Evolutionary conservation across 257 asterid species (phyloP).

Genomic region (Thymus quinquecostatus): DNA sequence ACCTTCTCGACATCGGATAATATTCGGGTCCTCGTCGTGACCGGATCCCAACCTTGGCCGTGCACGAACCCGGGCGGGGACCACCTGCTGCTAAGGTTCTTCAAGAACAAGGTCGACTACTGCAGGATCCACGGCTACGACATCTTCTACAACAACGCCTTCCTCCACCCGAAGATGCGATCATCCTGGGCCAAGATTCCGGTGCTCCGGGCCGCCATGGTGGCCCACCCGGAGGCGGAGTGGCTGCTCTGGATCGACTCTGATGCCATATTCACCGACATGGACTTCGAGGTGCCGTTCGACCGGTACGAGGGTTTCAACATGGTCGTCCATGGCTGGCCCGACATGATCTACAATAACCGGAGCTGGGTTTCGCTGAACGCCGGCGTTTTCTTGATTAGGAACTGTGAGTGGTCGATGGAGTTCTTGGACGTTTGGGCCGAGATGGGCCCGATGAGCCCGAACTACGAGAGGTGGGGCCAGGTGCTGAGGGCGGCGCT

Average conservation of each 20-base stretch:
- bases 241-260: conserved; percentile 88
- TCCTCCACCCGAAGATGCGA: conserved; percentile 55
- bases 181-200: conserved; percentile 77
- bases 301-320: conserved; percentile 61
- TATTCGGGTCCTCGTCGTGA: conserved; percentile 55
- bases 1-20: conserved; percentile 25
- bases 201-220: conserved; percentile 65
- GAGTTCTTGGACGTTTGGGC: conserved; percentile 78
- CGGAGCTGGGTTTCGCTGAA: conserved; percentile 78
- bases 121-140: conserved; percentile 66
- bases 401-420: conserved; percentile 90
- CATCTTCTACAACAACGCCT: conserved; percentile 61
- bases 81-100: conserved; percentile 54
- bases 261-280: conserved; percentile 78
- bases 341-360: conserved; percentile 35
- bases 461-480: conserved; percentile 61
- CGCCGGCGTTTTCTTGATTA: conserved; percentile 69
- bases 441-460: conserved; percentile 75
- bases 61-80: conserved; percentile 71
- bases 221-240: conserved; percentile 79
- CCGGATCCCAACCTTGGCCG: conserved; percentile 74
- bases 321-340: conserved; percentile 38
- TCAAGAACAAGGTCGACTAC: conserved; percentile 82
- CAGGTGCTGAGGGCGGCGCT: conserved; percentile 43
- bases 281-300: conserved; percentile 77